A percentile compares a stretch with the other conserved stretches of the same genome.
Conservation (phyloP, 176 grass and related monocot species). For the Elymus sibiricus region DNA sequence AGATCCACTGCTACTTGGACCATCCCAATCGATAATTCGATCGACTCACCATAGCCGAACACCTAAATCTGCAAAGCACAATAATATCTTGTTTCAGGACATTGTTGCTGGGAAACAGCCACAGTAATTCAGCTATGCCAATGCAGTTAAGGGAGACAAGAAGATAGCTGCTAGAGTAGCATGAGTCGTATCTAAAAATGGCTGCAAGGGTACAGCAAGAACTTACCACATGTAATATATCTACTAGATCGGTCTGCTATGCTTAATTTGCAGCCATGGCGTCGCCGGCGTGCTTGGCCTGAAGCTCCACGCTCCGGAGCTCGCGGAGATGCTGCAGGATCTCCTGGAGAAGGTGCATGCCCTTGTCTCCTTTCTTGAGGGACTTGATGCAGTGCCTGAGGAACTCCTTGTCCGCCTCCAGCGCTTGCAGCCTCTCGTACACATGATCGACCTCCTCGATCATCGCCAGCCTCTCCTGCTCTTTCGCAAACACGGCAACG, state of each 20-base stretch:
- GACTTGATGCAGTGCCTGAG: conserved; percentile 90
- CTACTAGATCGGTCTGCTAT: not conserved
- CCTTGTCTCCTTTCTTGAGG: conserved; percentile 83
- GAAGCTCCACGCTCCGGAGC: conserved; percentile 71
- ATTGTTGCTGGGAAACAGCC: conserved; percentile 13
- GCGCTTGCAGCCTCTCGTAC: conserved; percentile 77
- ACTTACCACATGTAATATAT: conserved; percentile 16
- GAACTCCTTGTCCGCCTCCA: conserved; percentile 96
- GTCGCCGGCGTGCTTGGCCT: conserved; percentile 51
- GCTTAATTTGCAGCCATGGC: conserved; percentile 38
- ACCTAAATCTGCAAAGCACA: conserved; percentile 34
- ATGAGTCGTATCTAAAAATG: too few species aligned
- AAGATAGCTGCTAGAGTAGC: too few species aligned
- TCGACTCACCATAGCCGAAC: conserved; percentile 19
- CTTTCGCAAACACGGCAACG: conserved; percentile 16
- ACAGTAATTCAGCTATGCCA: conserved; percentile 6
- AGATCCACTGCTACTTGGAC: conserved; percentile 19
- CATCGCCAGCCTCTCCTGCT: conserved; percentile 62
- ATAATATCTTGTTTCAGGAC: not conserved
- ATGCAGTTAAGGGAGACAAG: not conserved
- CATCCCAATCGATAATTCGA: not conserved
- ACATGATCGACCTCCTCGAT: conserved; percentile 81
- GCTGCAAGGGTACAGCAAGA: not conserved
- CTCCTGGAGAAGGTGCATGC: conserved; percentile 86
- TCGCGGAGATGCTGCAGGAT: conserved; percentile 95